Conservation (phyloP, 192 early-diverging fungal genomes). For the Chytriomyces hyalinus region DNA sequence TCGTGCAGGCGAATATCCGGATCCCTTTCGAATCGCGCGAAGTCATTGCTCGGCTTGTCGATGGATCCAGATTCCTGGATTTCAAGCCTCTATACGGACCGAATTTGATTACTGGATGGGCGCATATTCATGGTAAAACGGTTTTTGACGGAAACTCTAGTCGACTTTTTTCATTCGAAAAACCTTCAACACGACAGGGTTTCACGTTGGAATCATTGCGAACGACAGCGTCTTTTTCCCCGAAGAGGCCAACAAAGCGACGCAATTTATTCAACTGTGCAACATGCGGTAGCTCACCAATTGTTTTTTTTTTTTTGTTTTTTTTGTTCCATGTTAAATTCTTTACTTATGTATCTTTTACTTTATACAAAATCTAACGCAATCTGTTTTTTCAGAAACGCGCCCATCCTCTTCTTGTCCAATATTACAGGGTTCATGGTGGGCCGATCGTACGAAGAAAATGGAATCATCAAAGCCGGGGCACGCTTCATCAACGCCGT, state of each 20-base stretch:
- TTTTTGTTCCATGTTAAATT: no score
- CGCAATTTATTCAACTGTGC: conserved; percentile 72
- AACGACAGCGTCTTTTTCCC: conserved; percentile 70
- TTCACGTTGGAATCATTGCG: conserved; percentile 70
- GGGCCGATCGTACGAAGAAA: conserved; percentile 68
- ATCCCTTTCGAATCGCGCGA: conserved; percentile 69
- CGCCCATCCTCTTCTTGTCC: conserved; percentile 65
- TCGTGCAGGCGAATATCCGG: conserved; percentile 69
- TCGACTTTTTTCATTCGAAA: not conserved
- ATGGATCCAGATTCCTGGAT: conserved; percentile 66
- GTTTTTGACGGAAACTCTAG: not conserved
- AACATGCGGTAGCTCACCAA: conserved; percentile 49
- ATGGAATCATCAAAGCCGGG: conserved; percentile 74
- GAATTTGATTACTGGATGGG: conserved; percentile 70
- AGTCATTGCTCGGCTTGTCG: conserved; percentile 69
- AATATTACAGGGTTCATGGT: conserved; percentile 80
- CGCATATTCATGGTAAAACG: conserved; percentile 59
- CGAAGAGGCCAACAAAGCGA: conserved; percentile 70
- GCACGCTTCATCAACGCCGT: conserved; percentile 72
- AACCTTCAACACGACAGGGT: conserved; percentile 19
- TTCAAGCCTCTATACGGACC: conserved; percentile 73
- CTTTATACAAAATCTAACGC: not conserved
- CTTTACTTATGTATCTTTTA: not conserved
- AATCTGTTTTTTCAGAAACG: conserved; percentile 38
- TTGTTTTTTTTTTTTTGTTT: not conserved